Evolutionary conservation across 208 protist genomes (phyloP).

Genomic region (Trypanosoma theileri): DNA sequence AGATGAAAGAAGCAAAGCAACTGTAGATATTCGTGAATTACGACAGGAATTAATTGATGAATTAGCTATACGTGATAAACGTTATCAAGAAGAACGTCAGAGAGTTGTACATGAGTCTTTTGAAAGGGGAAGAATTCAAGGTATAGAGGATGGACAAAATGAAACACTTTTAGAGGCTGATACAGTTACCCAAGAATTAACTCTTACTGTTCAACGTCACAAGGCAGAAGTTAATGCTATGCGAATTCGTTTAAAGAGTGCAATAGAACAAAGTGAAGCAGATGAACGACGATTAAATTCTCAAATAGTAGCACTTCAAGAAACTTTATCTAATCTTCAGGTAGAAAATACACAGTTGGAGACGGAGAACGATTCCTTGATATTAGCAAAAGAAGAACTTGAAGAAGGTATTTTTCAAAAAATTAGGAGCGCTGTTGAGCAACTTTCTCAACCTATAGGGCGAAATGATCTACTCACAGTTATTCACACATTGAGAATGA

Average conservation of each 20-base stretch:
- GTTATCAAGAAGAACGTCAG: conserved; percentile 55
- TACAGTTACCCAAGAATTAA: conserved; percentile 47
- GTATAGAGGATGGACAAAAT: conserved; percentile 52
- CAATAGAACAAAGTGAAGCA: conserved; percentile 39
- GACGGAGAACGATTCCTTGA: conserved; percentile 26
- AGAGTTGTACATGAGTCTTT: conserved; percentile 49
- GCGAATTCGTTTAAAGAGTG: conserved; percentile 42
- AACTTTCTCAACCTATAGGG: conserved; percentile 25
- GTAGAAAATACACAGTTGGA: conserved; percentile 28
- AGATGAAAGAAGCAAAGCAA: conserved; percentile 56
- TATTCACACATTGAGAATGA: conserved; percentile 23
- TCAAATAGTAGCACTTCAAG: conserved; percentile 40
- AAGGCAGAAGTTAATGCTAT: conserved; percentile 57
- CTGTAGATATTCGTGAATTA: conserved; percentile 58
- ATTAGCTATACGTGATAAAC: conserved; percentile 41
- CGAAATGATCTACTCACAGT: conserved; percentile 26
- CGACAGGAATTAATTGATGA: conserved; percentile 67
- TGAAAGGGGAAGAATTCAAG: conserved; percentile 56
- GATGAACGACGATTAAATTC: conserved; percentile 38
- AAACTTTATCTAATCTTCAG: conserved; percentile 7
- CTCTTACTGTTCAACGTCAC: conserved; percentile 42
- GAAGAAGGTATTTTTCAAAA: conserved; percentile 21
- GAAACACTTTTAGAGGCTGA: conserved; percentile 52
- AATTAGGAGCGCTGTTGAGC: conserved; percentile 10
- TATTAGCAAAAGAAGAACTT: conserved; percentile 3